These are phyloP conservation scores for Mycena belliarum DNA, from an alignment of 768 basidiomycete genomes.

Conservation along the genomic window DNA sequence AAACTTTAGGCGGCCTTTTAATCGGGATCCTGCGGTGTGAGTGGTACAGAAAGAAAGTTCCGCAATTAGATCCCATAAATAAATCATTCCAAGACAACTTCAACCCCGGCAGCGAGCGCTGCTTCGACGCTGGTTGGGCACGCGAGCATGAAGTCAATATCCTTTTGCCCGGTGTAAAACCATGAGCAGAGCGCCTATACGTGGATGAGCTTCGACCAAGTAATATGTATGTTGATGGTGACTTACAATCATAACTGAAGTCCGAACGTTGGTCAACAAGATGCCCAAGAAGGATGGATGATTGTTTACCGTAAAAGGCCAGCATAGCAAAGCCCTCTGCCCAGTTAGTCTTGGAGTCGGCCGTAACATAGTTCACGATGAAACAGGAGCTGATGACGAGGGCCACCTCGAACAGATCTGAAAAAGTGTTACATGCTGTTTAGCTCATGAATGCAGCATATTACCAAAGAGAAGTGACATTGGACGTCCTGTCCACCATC, in stretches of 20 bases:
- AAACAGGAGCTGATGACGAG: slow-evolving; percentile 67
- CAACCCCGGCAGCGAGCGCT: slow-evolving; percentile 30
- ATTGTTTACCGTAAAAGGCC: slow-evolving; percentile 69
- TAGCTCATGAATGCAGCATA: slow-evolving; percentile 8
- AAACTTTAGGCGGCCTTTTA: too few relatives aligned
- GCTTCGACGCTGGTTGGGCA: slow-evolving; percentile 39
- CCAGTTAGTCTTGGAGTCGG: slow-evolving; percentile 75
- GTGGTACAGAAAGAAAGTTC: too few relatives aligned
- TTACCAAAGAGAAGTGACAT: slow-evolving; percentile 69
- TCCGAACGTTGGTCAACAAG: background rate
- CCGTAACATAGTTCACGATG: slow-evolving; percentile 79
- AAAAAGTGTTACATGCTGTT: background rate
- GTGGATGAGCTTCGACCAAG: background rate
- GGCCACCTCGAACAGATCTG: slow-evolving; percentile 71
- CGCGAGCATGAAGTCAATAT: slow-evolving; percentile 43
- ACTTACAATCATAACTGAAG: slow-evolving; percentile 17
- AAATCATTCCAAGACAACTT: background rate
- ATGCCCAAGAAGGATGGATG: slow-evolving; percentile 24
- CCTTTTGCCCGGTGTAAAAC: slow-evolving; percentile 64
- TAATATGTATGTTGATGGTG: background rate
- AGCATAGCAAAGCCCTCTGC: slow-evolving; percentile 70
- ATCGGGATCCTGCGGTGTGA: too few relatives aligned
- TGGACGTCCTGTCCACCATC: slow-evolving; percentile 66
- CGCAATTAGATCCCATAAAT: background rate
- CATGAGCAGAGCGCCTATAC: slow-evolving; percentile 38